These are phyloP conservation scores for Volvariella volvacea DNA, from an alignment of 1,284 basidiomycete genomes.

Conservation along the genomic window DNA sequence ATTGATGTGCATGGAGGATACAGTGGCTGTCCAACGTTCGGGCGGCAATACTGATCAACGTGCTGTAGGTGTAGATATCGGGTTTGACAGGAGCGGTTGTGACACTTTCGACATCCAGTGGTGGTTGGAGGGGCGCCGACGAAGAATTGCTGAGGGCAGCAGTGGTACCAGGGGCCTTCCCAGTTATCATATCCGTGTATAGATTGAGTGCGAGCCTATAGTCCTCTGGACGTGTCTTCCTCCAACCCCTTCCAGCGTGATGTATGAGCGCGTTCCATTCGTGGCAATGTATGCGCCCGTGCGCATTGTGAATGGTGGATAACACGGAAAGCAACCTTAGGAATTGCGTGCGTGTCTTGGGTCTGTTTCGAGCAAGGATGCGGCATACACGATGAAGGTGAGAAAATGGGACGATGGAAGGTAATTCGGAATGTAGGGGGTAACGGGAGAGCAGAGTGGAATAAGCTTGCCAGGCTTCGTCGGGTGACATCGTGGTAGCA, in stretches of 20 bases:
- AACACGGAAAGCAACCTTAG: slow-evolving; percentile 59
- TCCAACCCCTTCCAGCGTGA: slow-evolving; percentile 58
- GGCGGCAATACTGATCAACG: slow-evolving; percentile 56
- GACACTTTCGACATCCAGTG: background rate
- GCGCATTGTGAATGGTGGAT: slow-evolving; percentile 43
- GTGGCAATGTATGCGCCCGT: slow-evolving; percentile 45
- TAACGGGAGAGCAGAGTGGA: slow-evolving; percentile 23
- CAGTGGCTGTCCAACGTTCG: slow-evolving; percentile 38
- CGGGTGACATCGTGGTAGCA: slow-evolving; percentile 24
- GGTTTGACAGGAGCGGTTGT: slow-evolving; percentile 28
- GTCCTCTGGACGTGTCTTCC: slow-evolving; percentile 47
- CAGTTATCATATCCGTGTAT: slow-evolving; percentile 48
- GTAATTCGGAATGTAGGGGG: slow-evolving; percentile 22
- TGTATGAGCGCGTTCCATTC: slow-evolving; percentile 74
- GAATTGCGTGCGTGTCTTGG: slow-evolving; percentile 53
- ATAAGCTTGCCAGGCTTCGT: slow-evolving; percentile 59
- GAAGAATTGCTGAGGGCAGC: slow-evolving; percentile 17
- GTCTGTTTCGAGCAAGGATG: slow-evolving; percentile 41
- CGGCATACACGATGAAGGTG: slow-evolving; percentile 56
- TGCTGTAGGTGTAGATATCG: slow-evolving; percentile 63
- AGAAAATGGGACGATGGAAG: slow-evolving; percentile 33
- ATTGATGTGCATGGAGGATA: slow-evolving; percentile 42
- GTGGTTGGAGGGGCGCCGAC: background rate
- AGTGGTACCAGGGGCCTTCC: slow-evolving; percentile 36
- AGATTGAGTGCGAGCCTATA: slow-evolving; percentile 56